phyloP scores from a whole-genome alignment of 352 stramenopile species.

The Globisporangium radiosum region DNA sequence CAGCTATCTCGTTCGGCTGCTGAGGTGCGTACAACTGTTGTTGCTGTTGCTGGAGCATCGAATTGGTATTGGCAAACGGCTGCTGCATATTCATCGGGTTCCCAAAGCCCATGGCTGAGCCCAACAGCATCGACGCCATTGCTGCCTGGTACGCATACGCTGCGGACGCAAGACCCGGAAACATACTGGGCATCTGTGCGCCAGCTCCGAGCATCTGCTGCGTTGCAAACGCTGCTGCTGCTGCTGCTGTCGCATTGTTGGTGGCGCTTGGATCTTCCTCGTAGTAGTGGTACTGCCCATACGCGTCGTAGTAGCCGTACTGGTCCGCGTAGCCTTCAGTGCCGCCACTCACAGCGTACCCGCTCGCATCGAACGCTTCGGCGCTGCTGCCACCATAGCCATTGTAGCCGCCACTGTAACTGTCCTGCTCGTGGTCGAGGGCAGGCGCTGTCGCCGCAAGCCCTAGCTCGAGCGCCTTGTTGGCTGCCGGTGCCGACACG shows the following conservation, averaged over 20 bases:
- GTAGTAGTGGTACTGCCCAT: conserved; percentile 82
- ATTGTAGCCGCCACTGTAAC: conserved; percentile 23
- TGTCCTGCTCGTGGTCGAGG: conserved; percentile 40
- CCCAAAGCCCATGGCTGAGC: conserved; percentile 29
- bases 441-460: conserved; percentile 20
- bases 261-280: conserved; percentile 22
- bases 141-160: conserved; percentile 59
- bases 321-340: conserved; percentile 52
- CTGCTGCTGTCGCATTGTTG: conserved; percentile 1
- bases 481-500: conserved; percentile 22
- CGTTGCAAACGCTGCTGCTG: conserved; percentile 7
- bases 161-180: conserved; percentile 44
- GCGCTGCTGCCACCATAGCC: conserved; percentile 22
- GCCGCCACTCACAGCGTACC: conserved; percentile 2
- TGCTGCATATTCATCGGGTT: conserved; percentile 12
- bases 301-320: conserved; percentile 78
- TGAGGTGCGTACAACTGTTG: conserved; percentile 20
- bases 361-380: not conserved
- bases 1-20: not conserved
- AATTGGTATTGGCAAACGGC: not conserved
- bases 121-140: conserved; percentile 52
- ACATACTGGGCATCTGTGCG: conserved; percentile 24
- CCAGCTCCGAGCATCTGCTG: conserved; percentile 21
- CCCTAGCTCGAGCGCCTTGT: conserved; percentile 32
- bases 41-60: conserved; percentile 9